Percentiles rank a stretch among this genome's conserved stretches.
These are phyloP conservation scores for Crithidia acanthocephali DNA, from an alignment of 208 protist species.

Conservation along the genomic window DNA sequence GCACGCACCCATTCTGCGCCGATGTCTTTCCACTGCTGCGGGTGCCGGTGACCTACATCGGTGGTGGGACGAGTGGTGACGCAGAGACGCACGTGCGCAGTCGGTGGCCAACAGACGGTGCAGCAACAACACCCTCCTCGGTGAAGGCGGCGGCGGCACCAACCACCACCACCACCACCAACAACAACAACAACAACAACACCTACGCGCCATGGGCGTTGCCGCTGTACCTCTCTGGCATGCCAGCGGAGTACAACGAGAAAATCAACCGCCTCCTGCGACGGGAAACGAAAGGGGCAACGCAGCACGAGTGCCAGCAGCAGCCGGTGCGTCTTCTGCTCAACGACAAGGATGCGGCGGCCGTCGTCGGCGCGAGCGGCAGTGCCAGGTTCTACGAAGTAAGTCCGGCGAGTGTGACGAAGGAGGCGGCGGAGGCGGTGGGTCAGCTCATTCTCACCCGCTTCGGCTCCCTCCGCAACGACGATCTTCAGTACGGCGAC, in stretches of 20 bases:
- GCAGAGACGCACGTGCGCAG: background rate
- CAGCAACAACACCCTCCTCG: background rate
- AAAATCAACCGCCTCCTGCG: constrained; percentile 35
- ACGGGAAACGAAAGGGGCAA: constrained; percentile 18
- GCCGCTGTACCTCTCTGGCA: constrained; percentile 29
- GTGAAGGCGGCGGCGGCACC: background rate
- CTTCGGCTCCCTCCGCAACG: constrained; percentile 22
- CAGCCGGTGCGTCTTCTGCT: constrained; percentile 26
- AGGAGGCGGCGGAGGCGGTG: constrained; percentile 41
- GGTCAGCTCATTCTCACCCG: constrained; percentile 42
- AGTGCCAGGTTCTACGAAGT: constrained; percentile 22
- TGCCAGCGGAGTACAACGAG: constrained; percentile 32
- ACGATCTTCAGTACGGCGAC: constrained; percentile 31
- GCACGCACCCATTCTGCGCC: constrained; percentile 54
- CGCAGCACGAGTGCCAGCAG: constrained; percentile 23
- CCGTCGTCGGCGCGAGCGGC: background rate
- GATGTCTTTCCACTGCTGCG: constrained; percentile 48
- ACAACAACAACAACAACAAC: background rate
- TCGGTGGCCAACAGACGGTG: background rate
- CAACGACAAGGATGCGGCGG: background rate
- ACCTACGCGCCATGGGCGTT: constrained; percentile 30
- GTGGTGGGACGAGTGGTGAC: background rate
- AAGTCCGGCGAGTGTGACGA: constrained; percentile 20
- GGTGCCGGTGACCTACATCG: constrained; percentile 5
- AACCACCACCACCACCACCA: background rate